Evolutionary conservation across 169 alveolate genomes (phyloP), one percentile per base, ranked within the genome.

Genomic region (Plasmodium malariae): DNA sequence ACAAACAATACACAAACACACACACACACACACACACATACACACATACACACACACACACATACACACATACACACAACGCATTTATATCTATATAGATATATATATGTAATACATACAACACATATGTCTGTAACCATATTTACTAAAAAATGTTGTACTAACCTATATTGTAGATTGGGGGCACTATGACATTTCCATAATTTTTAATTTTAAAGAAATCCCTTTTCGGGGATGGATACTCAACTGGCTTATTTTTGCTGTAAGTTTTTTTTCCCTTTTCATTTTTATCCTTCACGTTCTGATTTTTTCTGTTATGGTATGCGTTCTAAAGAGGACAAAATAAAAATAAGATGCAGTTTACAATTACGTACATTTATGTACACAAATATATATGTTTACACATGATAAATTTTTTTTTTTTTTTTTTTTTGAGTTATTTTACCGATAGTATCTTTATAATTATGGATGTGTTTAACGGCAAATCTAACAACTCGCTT

Each of bases 231-330:
- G 63, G 0, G 17, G 60, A n/a, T 17, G 80, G 36, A 69, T 65
- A 80, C 36, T 80, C 90, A 17, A 26, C 0, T 17, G 73, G 30
- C 34, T 80, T 80, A 51, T 63, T 63, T 57, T 80, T 80, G 26
- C 30, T 80, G 62, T 65, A 65, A 43, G 3, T 43, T 51, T 80
- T 80, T 67, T 80, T 80, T 28, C 83, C 90, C 49, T 80, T 80
- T 26, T 80, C 83, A 59, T 49, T 80, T 30, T 65, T 80, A 26
- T 65, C 90, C 59, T 80, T 80, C 43, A 65, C 21, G 24, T 30
- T 62, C 7, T 12, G 32, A 36, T 65, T 65, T 57, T 80, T 80
- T 57, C 80, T 63, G 60, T 80, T 80, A 55, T 65, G 34, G 45
- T 40, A 80, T n/a, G 36, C 62, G 43, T 80, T 48, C 90, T 80